Base-by-base conservation (phyloP, 2,329 filamentous ascomycete species). In the Fusarium subglutinans region DNA sequence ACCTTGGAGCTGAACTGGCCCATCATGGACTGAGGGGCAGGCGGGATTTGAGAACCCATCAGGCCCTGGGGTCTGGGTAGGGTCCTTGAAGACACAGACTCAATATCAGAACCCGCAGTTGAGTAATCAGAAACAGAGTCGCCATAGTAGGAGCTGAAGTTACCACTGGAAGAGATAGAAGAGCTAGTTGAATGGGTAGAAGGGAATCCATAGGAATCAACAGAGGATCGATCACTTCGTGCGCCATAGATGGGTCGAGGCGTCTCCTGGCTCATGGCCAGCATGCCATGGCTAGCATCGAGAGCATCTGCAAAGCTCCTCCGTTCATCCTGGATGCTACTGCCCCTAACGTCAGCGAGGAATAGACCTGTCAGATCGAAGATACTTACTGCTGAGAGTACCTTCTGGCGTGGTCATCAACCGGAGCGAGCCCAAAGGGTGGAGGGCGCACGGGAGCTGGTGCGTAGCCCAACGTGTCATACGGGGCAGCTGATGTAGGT, bases 1-100 rank as follows among this genome's bases (percentile, higher is more conserved):
- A 98, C 92, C 85, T 98, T 98, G 73, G 96, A 98, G 84, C 94
- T 98, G 86, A 98, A 98, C 79, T 97, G 95, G 59, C 94, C 91
- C 96, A 99, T 99, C 95, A 99, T 98, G 2, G 95, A 97, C 81
- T 97, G 94, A 4, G 95, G 95, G 24, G 94, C 94, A 3, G 95
- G 94, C 4, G 94, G 94, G 38, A 91, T 88, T 73, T 87, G 88
- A 66, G 88, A 90, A 48, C 86, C 85, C 84, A 88, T 87, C 61
- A 88, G 78, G 43, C 90, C 91, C 33, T 91, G 91, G 2, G 95
- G 94, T 60, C 94, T 89, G 4, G 95, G 95, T 6, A 98, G 86
- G n/a, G 94, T 96, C 77, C 95, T 90, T 57, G 94, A 95, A 43
- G 90, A 89, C 63, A 94, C 89, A 10, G 92, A 91, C 79, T 96